Evolutionary conservation across 768 basidiomycete genomes (phyloP).

Genomic region (Tylopilus felleus): DNA sequence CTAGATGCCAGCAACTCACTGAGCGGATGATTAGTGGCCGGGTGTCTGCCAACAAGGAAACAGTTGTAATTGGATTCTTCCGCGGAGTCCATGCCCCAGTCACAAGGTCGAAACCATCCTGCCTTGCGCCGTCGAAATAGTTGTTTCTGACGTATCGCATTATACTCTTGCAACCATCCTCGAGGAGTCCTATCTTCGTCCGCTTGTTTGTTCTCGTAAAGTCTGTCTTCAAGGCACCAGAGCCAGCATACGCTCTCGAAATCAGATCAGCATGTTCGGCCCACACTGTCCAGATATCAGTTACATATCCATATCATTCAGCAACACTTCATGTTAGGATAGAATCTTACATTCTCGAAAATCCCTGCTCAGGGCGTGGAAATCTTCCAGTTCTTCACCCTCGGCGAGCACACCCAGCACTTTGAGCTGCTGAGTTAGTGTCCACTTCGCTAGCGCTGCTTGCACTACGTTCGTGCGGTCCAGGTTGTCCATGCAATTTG

Average conservation of each 20-base stretch:
- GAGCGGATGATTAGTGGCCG: slow-evolving; percentile 82
- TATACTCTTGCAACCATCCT: slow-evolving; percentile 83
- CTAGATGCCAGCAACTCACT: slow-evolving; percentile 46
- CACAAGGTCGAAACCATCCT: slow-evolving; percentile 94
- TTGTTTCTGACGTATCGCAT: slow-evolving; percentile 94
- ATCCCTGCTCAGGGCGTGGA: slow-evolving; percentile 71
- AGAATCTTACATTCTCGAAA: slow-evolving; percentile 79
- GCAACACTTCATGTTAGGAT: not conserved
- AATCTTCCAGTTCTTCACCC: slow-evolving; percentile 75
- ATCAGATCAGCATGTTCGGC: slow-evolving; percentile 94
- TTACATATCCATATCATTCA: not conserved
- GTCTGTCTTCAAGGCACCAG: slow-evolving; percentile 94
- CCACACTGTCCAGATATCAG: slow-evolving; percentile 67
- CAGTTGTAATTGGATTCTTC: slow-evolving; percentile 63
- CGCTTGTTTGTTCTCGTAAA: slow-evolving; percentile 93
- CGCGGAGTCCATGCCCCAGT: slow-evolving; percentile 90
- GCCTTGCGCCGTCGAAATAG: slow-evolving; percentile 87
- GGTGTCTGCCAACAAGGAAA: slow-evolving; percentile 71
- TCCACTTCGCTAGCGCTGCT: slow-evolving; percentile 84
- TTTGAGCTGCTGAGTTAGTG: slow-evolving; percentile 73
- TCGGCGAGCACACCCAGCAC: slow-evolving; percentile 67
- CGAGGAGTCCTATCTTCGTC: slow-evolving; percentile 71
- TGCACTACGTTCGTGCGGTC: slow-evolving; percentile 98
- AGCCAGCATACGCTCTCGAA: slow-evolving; percentile 88
- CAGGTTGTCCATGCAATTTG: slow-evolving; percentile 97